Percentiles rank a stretch among this genome's conserved stretches.
phyloP scores from a whole-genome alignment of 257 asterid species.

The Solanum peruvianum region DNA sequence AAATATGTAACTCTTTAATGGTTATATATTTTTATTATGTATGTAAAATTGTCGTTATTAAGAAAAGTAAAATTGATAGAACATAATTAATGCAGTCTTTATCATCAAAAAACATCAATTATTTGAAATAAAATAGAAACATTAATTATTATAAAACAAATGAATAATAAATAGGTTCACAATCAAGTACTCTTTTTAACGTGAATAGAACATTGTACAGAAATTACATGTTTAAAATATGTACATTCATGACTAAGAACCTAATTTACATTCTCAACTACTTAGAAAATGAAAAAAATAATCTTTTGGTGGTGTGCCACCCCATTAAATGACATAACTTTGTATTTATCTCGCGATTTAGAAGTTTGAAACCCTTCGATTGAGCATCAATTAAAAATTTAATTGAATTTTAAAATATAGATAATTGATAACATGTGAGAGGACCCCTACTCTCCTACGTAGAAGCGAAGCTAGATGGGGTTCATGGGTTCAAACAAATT shows the following conservation, averaged over 20 bases:
- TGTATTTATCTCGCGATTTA: background rate
- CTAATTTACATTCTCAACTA: background rate
- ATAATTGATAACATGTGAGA: background rate
- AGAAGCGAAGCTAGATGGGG: too few relatives aligned
- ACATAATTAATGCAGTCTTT: too few relatives aligned
- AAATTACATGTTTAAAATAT: background rate
- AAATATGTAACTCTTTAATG: background rate
- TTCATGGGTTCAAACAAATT: accelerated
- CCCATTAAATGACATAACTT: background rate
- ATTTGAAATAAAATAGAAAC: too few relatives aligned
- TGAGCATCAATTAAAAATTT: background rate
- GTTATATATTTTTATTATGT: background rate
- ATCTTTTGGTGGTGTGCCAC: background rate
- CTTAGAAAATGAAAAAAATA: background rate
- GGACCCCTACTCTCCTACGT: background rate
- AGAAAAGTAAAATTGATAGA: too few relatives aligned
- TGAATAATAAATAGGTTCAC: background rate
- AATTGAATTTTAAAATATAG: background rate
- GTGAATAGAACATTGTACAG: background rate
- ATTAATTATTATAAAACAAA: too few relatives aligned
- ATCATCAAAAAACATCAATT: too few relatives aligned
- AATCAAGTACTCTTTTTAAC: background rate
- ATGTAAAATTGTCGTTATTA: background rate
- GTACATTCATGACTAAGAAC: background rate
- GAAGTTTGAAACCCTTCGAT: background rate